phyloP scores from a whole-genome alignment of 768 basidiomycete species.

The Fistulinella prunicolor region DNA sequence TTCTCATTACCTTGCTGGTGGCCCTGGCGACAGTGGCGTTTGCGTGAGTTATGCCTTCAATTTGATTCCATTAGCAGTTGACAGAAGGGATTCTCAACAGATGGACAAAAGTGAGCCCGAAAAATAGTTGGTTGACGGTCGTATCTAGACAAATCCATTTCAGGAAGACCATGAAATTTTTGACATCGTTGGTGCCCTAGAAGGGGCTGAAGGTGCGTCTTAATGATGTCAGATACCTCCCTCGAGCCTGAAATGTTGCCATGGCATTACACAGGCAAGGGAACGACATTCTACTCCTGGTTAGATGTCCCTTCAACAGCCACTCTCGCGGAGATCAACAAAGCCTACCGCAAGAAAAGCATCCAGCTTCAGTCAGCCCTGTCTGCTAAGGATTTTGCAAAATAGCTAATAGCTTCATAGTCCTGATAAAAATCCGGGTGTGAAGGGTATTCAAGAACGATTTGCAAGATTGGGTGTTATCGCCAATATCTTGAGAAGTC shows the following conservation, averaged over 20 bases:
- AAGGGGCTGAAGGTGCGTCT: slow-evolving; percentile 69
- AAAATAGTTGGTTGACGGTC: not conserved
- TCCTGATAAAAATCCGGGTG: slow-evolving; percentile 92
- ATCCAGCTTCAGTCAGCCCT: slow-evolving; percentile 81
- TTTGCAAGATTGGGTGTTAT: slow-evolving; percentile 93
- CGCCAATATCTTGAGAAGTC: slow-evolving; percentile 71
- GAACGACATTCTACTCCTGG: slow-evolving; percentile 96
- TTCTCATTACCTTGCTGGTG: slow-evolving; percentile 48
- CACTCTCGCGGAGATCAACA: slow-evolving; percentile 70
- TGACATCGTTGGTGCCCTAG: slow-evolving; percentile 81
- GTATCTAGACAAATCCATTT: slow-evolving; percentile 1
- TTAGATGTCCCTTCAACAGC: slow-evolving; percentile 78
- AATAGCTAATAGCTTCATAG: slow-evolving; percentile 38
- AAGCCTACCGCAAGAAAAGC: slow-evolving; percentile 90
- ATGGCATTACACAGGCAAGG: slow-evolving; percentile 54
- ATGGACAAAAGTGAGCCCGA: slow-evolving; percentile 55
- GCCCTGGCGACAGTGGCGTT: slow-evolving; percentile 49
- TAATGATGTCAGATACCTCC: not conserved
- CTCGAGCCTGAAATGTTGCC: slow-evolving; percentile 3
- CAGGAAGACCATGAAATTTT: slow-evolving; percentile 97
- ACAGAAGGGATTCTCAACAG: slow-evolving; percentile 33
- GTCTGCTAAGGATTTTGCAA: not conserved
- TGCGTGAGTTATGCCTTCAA: slow-evolving; percentile 49
- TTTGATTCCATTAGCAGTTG: not conserved
- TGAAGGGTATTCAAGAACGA: slow-evolving; percentile 79